Evolutionary conservation across 1,284 basidiomycete species (phyloP), one percentile per base, ranked within the genome.

Genomic region (Tilletia setariae): DNA sequence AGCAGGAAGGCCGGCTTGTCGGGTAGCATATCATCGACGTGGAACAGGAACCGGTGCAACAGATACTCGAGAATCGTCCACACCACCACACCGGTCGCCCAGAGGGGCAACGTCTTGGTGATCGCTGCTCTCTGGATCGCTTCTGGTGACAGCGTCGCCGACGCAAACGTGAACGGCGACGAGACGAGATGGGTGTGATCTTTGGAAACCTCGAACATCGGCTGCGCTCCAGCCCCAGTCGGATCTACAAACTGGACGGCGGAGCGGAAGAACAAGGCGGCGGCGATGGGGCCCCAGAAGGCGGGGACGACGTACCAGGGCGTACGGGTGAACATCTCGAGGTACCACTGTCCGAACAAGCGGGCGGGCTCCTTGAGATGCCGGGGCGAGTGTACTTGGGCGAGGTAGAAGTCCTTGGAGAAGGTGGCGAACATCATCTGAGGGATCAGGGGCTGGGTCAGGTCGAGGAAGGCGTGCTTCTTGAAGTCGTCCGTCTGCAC

Each of bases 11-110:
- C 84, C 23, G 90, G 90, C 68, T 85, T 86, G 83, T 98, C 95
- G 6, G 95, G 96, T 16, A 99, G 87, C 76, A 87, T 82, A n/a
- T 89, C 85, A 83, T 99, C 96, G 76, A 99, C 85, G 84, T 99
- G 96, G 89, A 99, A 99, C 66, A 99, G 85, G 88, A 97, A 98
- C 40, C 95, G 90, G 84, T 99, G 96, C 79, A 99, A 84, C n/a
- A 85, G 84, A 83, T 98, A 99, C 84, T 98, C 96, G 83, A 99
- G 85, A 70, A 98, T 83, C 0, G 95, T 98, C 95, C 95, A 99
- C 75, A 96, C 86, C 65, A 97, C 53, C 82, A 92, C 92, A 11
- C 95, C 95, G 80, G 86, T 92, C 66, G 1, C 88, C 69, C 69
- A 73, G 6, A 74, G 67, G 16, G 21, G 21, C 30, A 63, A 25